phyloP scores from a whole-genome alignment of 768 basidiomycete genomes.

The Chiua virens region DNA sequence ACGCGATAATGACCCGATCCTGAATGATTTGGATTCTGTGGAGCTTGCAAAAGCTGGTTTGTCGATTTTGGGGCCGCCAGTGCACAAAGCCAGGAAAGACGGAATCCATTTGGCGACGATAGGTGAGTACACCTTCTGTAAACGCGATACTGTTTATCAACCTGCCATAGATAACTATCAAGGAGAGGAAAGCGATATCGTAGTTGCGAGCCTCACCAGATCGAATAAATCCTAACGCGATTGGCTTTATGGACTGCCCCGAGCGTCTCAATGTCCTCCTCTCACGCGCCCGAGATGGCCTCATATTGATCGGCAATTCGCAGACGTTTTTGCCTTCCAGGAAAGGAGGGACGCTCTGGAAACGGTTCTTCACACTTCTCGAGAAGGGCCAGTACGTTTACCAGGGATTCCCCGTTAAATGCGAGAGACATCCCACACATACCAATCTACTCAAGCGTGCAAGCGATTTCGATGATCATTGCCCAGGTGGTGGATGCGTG shows the following conservation, averaged over 20 bases:
- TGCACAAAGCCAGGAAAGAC: conserved; percentile 37
- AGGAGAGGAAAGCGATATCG: conserved; percentile 72
- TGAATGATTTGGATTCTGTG: conserved; percentile 60
- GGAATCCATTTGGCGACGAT: conserved; percentile 63
- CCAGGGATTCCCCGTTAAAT: conserved; percentile 58
- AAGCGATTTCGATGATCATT: conserved; percentile 47
- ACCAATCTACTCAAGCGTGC: conserved; percentile 40
- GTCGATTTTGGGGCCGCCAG: conserved; percentile 36
- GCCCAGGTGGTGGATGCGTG: conserved; percentile 64
- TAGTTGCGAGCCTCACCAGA: conserved; percentile 59
- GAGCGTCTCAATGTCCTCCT: conserved; percentile 72
- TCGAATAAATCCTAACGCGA: conserved; percentile 55
- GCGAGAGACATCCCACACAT: conserved; percentile 52
- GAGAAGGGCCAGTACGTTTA: conserved; percentile 46
- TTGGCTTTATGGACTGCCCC: conserved; percentile 71
- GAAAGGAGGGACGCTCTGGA: conserved; percentile 55
- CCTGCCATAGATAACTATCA: conserved; percentile 64
- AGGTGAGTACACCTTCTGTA: conserved; percentile 37
- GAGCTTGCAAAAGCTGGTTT: conserved; percentile 62
- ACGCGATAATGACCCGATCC: conserved; percentile 51
- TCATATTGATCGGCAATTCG: conserved; percentile 67
- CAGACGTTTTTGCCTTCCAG: conserved; percentile 54
- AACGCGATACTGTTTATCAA: too few relatives aligned
- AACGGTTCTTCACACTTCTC: conserved; percentile 46
- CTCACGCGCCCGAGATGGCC: conserved; percentile 63